These are phyloP conservation scores for Tuber indicum DNA, from an alignment of 495 filamentous ascomycete species.

Conservation along the genomic window DNA sequence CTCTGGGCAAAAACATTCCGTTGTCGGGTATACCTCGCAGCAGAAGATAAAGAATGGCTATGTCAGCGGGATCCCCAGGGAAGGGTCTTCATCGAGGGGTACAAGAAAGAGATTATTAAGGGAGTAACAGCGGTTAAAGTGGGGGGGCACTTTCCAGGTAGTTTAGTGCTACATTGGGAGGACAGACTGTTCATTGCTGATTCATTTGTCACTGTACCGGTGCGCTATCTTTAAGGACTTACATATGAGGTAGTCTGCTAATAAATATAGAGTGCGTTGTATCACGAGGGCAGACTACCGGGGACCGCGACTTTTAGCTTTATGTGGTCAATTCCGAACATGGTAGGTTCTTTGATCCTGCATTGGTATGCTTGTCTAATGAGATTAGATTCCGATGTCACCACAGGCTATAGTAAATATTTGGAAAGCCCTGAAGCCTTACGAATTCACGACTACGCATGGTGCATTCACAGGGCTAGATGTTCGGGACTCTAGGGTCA, in stretches of 20 bases:
- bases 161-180: slow-evolving; percentile 56
- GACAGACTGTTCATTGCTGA: slow-evolving; percentile 62
- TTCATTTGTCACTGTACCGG: slow-evolving; percentile 60
- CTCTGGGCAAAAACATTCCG: slow-evolving; percentile 60
- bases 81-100: slow-evolving; percentile 47
- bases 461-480: slow-evolving; percentile 60
- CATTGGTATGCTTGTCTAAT: background rate
- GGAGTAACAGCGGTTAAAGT: slow-evolving; percentile 60
- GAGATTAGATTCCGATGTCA: slow-evolving; percentile 54
- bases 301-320: slow-evolving; percentile 62
- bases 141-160: slow-evolving; percentile 71
- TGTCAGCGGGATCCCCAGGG: slow-evolving; percentile 43
- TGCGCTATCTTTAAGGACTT: slow-evolving; percentile 33
- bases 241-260: slow-evolving; percentile 22
- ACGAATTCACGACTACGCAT: slow-evolving; percentile 58
- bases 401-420: slow-evolving; percentile 52
- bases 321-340: slow-evolving; percentile 75
- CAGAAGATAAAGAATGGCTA: slow-evolving; percentile 59
- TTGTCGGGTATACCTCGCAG: slow-evolving; percentile 58
- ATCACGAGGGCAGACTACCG: slow-evolving; percentile 47
- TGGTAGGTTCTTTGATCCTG: slow-evolving; percentile 40
- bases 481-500: slow-evolving; percentile 53
- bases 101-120: slow-evolving; percentile 43
- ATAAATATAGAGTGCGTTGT: slow-evolving; percentile 36
- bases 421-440: slow-evolving; percentile 50